Conservation (phyloP, 176 grass and related monocot genomes). For the Eragrostis nindensis region DNA sequence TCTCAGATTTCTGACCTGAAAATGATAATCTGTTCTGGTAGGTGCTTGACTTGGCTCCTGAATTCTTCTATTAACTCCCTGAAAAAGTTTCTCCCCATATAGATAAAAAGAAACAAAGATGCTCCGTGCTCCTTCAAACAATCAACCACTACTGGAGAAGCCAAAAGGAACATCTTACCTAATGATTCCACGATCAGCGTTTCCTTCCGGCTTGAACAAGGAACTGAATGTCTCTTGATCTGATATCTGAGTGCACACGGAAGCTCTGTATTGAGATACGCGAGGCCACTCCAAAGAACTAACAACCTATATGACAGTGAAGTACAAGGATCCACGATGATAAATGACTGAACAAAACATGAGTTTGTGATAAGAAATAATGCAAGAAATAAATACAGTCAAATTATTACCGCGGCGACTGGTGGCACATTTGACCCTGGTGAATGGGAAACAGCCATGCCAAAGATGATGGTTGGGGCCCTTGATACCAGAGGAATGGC, state of each 20-base stretch:
- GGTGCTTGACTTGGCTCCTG: no score
- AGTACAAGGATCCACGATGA: background rate
- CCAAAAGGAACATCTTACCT: conserved; percentile 5
- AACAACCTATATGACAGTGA: conserved; percentile 52
- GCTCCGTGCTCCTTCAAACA: no score
- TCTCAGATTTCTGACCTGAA: conserved; percentile 45
- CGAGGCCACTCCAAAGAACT: conserved; percentile 67
- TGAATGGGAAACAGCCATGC: conserved; percentile 75
- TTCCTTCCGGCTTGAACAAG: conserved; percentile 50
- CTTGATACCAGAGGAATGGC: conserved; percentile 53
- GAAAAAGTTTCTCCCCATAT: no score
- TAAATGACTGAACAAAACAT: background rate
- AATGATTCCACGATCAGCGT: conserved; percentile 53
- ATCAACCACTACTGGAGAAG: no score
- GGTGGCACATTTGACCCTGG: conserved; percentile 55
- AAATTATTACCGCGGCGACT: conserved; percentile 57
- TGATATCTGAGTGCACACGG: conserved; percentile 55
- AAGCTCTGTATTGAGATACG: conserved; percentile 73
- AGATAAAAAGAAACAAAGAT: no score
- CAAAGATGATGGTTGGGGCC: conserved; percentile 65
- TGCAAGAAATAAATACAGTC: background rate
- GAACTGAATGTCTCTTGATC: conserved; percentile 59
- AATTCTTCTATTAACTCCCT: conserved; percentile 36
- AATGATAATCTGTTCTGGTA: conserved; percentile 57
- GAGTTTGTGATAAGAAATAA: background rate